Evolutionary conservation across 352 stramenopile genomes (phyloP).

Genomic region (Phytophthora pluvialis): DNA sequence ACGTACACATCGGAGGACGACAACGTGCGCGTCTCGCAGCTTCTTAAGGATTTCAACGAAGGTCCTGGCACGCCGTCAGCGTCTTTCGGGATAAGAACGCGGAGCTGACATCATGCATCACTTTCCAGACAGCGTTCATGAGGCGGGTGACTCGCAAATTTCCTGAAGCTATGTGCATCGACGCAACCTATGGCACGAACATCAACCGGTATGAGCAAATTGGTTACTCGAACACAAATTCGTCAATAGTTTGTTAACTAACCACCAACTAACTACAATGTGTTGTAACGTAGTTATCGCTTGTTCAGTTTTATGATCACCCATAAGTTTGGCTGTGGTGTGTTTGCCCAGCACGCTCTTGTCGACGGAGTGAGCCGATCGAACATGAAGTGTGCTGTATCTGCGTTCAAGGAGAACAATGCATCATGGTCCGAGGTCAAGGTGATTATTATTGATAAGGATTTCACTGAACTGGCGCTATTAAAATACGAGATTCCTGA

Average conservation of each 20-base stretch:
- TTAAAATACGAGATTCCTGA: constrained; percentile 1
- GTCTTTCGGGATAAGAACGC: neutral
- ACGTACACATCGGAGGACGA: constrained; percentile 11
- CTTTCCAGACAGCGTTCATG: constrained; percentile 16
- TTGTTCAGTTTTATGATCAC: constrained; percentile 25
- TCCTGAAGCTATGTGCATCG: constrained; percentile 16
- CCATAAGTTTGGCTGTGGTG: constrained; percentile 17
- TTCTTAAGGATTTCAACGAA: constrained; percentile 12
- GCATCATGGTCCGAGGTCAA: constrained; percentile 4
- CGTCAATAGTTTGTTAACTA: neutral
- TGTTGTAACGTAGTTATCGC: constrained; percentile 10
- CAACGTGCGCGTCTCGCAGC: constrained; percentile 7
- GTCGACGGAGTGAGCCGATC: constrained; percentile 4
- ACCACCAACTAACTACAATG: constrained; percentile 11
- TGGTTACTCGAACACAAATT: neutral
- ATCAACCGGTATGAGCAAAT: constrained; percentile 9
- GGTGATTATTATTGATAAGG: constrained; percentile 18
- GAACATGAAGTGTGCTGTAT: constrained; percentile 10
- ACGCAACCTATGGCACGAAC: constrained; percentile 20
- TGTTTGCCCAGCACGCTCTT: constrained; percentile 10
- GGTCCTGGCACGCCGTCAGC: constrained; percentile 13
- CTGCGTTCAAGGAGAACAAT: constrained; percentile 17
- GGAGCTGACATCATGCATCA: constrained; percentile 7
- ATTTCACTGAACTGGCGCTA: constrained; percentile 2
- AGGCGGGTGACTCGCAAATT: constrained; percentile 13